Base-by-base conservation (phyloP, 179 eudicot genomes). In the Corrigiola litoralis region DNA sequence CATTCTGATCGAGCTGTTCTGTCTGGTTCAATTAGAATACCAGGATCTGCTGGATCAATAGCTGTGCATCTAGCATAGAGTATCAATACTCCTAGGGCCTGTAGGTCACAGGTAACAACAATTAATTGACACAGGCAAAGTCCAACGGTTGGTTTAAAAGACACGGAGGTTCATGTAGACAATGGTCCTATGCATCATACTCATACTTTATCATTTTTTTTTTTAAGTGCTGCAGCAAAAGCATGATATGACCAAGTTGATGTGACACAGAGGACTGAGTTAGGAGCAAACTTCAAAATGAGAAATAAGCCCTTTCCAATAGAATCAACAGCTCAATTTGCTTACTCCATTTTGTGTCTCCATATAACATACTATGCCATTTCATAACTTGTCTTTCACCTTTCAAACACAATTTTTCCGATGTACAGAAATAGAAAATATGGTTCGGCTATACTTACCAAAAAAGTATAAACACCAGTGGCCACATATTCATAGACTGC, bases 1-100 rank as follows among this genome's bases (percentile, higher is more conserved):
- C 69, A 74, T 0, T 79, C 84, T 24, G 87, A 88, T 65, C 66
- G 65, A 53, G 73, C 79, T 40, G 80, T 40, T 72, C 69, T 70
- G 48, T 82, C 90, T 11, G 79, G 77, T 78, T 81, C 94, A 72
- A 89, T 63, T 27, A 76, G 74, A 58, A 79, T 75, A 53, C 80
- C 77, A 65, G 80, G 80, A 75, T 79, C 83, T 63, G 83, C 83
- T 65, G 83, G 83, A 68, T 79, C 79, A 65, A 79, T 79, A 52
- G 80, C 83, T 2, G 83, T 75, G 50, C 79, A 65, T 58, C 79
- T 61, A 52, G 75, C 71, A 63, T 70, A 76, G 44, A 72, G 68
- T 44, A 73, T 66, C 16, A 77, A 67, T 41, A 69, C 73, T 48
- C 70, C 61, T n/a, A 75, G 57, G 21, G 75, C 80, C 83, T 79